Base-by-base conservation (phyloP, 768 basidiomycete genomes). In the Collybiopsis luxurians region DNA sequence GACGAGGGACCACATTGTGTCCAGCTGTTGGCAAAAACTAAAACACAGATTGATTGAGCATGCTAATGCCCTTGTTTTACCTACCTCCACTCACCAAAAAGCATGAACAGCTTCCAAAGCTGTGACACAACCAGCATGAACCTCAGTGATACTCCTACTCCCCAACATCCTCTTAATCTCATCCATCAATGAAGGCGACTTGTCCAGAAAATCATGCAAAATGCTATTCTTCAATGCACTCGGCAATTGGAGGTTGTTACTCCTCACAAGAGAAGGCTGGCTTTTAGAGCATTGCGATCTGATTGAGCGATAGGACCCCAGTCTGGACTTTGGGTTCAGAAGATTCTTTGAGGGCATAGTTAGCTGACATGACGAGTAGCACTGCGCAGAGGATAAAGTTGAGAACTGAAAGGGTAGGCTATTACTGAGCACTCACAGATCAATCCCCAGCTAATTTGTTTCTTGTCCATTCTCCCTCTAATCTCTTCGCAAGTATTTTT, bases 81-180 rank as follows among this genome's bases (percentile, higher is more conserved):
- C n/a, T n/a, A n/a, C n/a, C n/a, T n/a, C 31, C 21, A 72, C 81
- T 45, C 53, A 89, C 86, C 86, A 79, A 76, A 89, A 87, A 5
- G 90, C 89, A 59, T 87, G 79, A 54, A 92, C 79, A 63, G 86
- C 79, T 70, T 95, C 94, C 53, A 95, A 75, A 17, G 85, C 70
- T 0, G 89, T 88, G 17, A 92, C 75, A 63, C 90, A 86, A 24
- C 92, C 94, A 1, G 91, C 92, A 55, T 87, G 86, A 1, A 94
- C 88, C 60, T 93, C 83, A 21, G 79, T 76, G 31, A 91, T 81
- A 40, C 90, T 77, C 36, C 76, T 75, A 58, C 87, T 90, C 9
- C 66, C 71, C 39, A 93, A 75, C 59, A 94, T 68, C 40, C 67
- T 72, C 66, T 86, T 85, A 61, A 92, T 80, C 44, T 83, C 82